Evolutionary conservation across 2,329 filamentous ascomycete species (phyloP), one percentile per base, ranked within the genome.

Genomic region (Pleochaeta shiraiana): DNA sequence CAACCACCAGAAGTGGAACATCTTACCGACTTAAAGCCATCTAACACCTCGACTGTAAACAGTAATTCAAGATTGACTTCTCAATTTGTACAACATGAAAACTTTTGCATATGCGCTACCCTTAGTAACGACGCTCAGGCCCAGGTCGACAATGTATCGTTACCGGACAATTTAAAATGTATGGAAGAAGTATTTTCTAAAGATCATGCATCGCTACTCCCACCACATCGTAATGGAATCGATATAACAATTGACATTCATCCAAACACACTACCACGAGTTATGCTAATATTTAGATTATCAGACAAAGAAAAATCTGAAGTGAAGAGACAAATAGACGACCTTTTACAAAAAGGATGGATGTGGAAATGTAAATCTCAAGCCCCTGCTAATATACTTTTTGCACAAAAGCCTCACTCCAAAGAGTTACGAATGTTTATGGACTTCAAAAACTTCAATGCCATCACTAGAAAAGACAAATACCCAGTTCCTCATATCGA

Each of bases 241-340:
- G 57, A 61, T 39, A 61, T 61, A 31, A 61, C 57, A 39, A 61
- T 61, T n/a, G 30, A 61, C 24, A 34, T 61, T 21, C 57, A 19
- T 14, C 30, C 9, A n/a, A 31, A 31, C 7, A 61, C 34, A 21
- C 21, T 61, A n/a, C 57, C 57, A 4, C 57, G 57, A 19, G 31
- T 61, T 5, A 61, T 61, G 19, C 57, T 16, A 2, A 61, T 39
- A 31, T n/a, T 1, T 1, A 61, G 9, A 37, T n/a, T 61, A 19
- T 61, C 57, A 9, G 57, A 59, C 0, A 61, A 61, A 37, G 31
- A 61, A 37, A 61, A 61, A 5, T 24, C 33, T 12, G 57, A 61
- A 61, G 21, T 16, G 37, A 9, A 4, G n/a, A 37, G 21, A 21
- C 30, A 61, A 61, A 26, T 21, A 12, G 24, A 53, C 47, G 19